phyloP scores from a whole-genome alignment of 163 green algal species.

The Chlamydomonas reinhardtii region DNA sequence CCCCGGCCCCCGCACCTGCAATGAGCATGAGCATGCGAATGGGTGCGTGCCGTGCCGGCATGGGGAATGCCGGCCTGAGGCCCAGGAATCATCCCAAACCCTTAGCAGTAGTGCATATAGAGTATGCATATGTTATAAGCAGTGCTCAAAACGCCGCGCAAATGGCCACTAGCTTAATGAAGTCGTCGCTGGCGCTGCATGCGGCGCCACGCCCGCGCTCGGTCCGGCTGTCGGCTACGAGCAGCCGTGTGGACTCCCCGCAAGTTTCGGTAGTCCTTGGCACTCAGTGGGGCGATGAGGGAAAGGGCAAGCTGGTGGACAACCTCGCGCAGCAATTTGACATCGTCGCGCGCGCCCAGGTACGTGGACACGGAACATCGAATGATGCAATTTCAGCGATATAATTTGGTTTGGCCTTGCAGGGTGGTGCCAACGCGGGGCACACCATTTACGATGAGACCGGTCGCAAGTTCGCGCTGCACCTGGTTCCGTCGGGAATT shows the following conservation, averaged over 20 bases:
- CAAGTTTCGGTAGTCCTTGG: constrained; percentile 96
- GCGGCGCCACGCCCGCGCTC: constrained; percentile 12
- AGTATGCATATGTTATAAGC: too few relatives aligned
- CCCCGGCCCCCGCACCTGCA: too few relatives aligned
- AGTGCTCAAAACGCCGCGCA: too few relatives aligned
- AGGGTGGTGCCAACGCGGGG: constrained; percentile 98
- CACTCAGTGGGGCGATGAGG: constrained; percentile 99
- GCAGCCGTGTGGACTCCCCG: constrained; percentile 15
- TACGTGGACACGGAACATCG: constrained; percentile 33
- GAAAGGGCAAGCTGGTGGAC: constrained; percentile 99
- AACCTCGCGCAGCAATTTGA: constrained; percentile 97
- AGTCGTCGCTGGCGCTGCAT: too few relatives aligned
- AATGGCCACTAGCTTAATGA: too few relatives aligned
- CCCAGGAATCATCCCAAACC: too few relatives aligned
- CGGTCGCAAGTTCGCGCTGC: constrained; percentile 97
- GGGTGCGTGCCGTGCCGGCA: too few relatives aligned
- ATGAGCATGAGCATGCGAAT: too few relatives aligned
- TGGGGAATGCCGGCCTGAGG: too few relatives aligned
- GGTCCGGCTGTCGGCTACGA: background rate
- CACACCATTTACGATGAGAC: constrained; percentile 99
- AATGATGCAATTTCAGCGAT: too few relatives aligned
- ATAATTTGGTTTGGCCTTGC: background rate
- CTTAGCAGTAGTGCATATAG: too few relatives aligned
- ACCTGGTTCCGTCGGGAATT: constrained; percentile 98
- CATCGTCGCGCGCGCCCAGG: constrained; percentile 95